Evolutionary conservation across 2,329 filamentous ascomycete genomes (phyloP).

Genomic region (Pyricularia sp.): DNA sequence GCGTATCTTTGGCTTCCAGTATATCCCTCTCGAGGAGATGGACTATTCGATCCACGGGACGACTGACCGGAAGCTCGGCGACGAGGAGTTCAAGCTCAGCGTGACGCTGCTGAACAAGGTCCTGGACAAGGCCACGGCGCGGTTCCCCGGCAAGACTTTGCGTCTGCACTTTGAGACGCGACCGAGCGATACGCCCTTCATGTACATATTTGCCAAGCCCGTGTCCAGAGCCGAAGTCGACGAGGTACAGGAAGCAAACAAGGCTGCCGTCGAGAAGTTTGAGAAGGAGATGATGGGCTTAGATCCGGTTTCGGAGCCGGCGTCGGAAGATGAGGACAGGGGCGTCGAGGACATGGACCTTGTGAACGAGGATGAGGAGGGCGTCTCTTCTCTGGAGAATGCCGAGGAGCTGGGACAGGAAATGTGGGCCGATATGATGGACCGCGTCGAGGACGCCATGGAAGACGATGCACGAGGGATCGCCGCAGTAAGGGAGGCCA

Average conservation of each 20-base stretch:
- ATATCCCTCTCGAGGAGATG: constrained; percentile 79
- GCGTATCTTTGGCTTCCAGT: constrained; percentile 96
- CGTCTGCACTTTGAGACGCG: constrained; percentile 78
- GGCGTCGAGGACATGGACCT: neutral
- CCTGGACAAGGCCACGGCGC: constrained; percentile 63
- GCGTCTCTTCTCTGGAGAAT: constrained; percentile 12
- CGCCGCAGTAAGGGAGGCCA: constrained; percentile 40
- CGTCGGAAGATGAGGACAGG: constrained; percentile 11
- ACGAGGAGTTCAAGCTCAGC: constrained; percentile 79
- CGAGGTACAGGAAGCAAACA: constrained; percentile 60
- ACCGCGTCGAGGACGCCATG: constrained; percentile 45
- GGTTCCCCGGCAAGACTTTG: constrained; percentile 67
- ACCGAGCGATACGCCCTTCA: constrained; percentile 47
- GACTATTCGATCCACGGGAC: constrained; percentile 84
- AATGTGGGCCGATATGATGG: constrained; percentile 45
- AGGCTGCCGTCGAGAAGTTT: constrained; percentile 57
- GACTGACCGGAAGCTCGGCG: constrained; percentile 53
- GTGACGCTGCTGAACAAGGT: constrained; percentile 70
- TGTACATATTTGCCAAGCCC: constrained; percentile 88
- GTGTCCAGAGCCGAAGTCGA: constrained; percentile 65
- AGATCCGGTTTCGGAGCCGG: constrained; percentile 15
- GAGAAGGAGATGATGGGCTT: constrained; percentile 53
- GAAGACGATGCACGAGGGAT: constrained; percentile 47
- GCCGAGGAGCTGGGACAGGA: constrained; percentile 8
- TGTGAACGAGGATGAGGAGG: constrained; percentile 11